A percentile compares a stretch with the other conserved stretches of the same genome.
These are phyloP conservation scores for Rhinocladiella similis DNA, from an alignment of 2,329 filamentous ascomycete genomes.

Conservation along the genomic window DNA sequence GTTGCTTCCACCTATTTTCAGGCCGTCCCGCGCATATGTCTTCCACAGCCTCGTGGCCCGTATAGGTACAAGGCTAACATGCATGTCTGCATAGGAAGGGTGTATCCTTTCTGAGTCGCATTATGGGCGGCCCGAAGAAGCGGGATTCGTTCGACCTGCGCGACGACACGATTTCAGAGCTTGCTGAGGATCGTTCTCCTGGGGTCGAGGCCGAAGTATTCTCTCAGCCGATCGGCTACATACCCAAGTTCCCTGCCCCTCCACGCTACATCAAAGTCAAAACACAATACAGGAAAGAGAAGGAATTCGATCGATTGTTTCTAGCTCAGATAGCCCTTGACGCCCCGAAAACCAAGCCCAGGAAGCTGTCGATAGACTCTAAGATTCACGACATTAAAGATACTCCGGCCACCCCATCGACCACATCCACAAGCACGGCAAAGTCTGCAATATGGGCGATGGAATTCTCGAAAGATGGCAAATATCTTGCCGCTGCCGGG, in stretches of 20 bases:
- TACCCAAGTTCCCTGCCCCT: conserved; percentile 83
- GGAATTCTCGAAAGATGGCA: conserved; percentile 90
- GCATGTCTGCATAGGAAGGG: conserved; percentile 64
- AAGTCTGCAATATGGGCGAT: conserved; percentile 82
- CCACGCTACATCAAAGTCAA: conserved; percentile 88
- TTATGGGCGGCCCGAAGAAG: conserved; percentile 74
- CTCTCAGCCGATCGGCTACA: conserved; percentile 76
- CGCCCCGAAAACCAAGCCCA: conserved; percentile 44
- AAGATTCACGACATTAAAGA: conserved; percentile 29
- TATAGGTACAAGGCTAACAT: conserved; percentile 3
- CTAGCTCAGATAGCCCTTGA: conserved; percentile 84
- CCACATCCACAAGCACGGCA: conserved; percentile 33
- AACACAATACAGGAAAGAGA: conserved; percentile 74
- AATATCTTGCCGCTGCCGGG: conserved; percentile 86
- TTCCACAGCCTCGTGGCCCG: background rate
- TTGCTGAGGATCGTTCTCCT: conserved; percentile 69
- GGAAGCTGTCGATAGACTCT: conserved; percentile 33
- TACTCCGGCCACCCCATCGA: conserved; percentile 25
- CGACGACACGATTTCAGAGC: conserved; percentile 66
- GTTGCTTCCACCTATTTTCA: background rate
- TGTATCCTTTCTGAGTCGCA: conserved; percentile 83
- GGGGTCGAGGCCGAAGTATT: conserved; percentile 83
- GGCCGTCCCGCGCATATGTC: background rate
- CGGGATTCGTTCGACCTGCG: conserved; percentile 55
- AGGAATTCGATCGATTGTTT: conserved; percentile 84